These are phyloP conservation scores for Echium plantagineum DNA, from an alignment of 257 asterid genomes.

Conservation along the genomic window DNA sequence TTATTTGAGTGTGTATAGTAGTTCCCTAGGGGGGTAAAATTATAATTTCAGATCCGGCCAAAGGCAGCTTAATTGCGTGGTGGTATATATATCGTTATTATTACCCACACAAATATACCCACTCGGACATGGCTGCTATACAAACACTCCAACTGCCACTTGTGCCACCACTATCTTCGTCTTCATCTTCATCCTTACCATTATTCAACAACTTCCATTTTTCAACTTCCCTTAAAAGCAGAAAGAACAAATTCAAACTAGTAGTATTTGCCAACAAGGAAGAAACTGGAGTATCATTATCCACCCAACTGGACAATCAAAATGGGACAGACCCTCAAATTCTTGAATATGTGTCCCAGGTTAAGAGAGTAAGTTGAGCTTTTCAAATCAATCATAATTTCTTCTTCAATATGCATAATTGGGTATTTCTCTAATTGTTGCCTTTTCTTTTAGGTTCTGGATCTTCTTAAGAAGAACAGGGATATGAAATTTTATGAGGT, in stretches of 20 bases:
- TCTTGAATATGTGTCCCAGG: slow-evolving; percentile 63
- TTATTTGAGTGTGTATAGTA: too few relatives aligned
- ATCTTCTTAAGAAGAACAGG: slow-evolving; percentile 69
- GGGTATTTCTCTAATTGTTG: background rate
- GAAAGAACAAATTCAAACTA: slow-evolving; percentile 14
- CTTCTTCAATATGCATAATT: background rate
- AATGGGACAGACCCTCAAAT: slow-evolving; percentile 45
- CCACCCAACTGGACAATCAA: slow-evolving; percentile 15
- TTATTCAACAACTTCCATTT: background rate
- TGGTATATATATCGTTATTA: background rate
- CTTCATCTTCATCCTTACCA: slow-evolving; percentile 1
- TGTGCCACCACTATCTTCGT: slow-evolving; percentile 7
- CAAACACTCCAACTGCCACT: slow-evolving; percentile 10
- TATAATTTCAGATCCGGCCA: too few relatives aligned
- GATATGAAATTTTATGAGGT: slow-evolving; percentile 94
- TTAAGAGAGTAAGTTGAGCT: slow-evolving; percentile 36
- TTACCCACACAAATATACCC: background rate
- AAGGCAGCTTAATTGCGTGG: background rate
- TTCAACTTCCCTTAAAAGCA: slow-evolving; percentile 1
- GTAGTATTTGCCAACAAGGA: slow-evolving; percentile 32
- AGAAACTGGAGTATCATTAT: slow-evolving; percentile 21
- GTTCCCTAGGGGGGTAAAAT: too few relatives aligned
- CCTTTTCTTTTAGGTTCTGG: slow-evolving; percentile 46
- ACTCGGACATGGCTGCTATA: slow-evolving; percentile 6
- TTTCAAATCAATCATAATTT: background rate